Evolutionary conservation across 2,329 filamentous ascomycete genomes (phyloP), one percentile per base, ranked within the genome.

Genomic region (Aspergillus sp.): DNA sequence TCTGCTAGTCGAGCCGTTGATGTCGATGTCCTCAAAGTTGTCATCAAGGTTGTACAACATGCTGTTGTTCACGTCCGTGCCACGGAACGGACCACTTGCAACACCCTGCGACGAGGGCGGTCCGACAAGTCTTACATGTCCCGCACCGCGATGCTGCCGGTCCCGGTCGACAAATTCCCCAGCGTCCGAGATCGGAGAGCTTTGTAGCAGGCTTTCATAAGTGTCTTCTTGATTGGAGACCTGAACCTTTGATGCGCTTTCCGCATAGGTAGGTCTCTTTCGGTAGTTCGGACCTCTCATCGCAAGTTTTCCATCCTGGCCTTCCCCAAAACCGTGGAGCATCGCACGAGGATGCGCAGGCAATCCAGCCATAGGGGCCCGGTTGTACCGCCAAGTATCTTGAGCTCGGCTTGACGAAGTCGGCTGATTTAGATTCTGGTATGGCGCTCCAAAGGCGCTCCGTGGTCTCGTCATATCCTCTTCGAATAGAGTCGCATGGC

Each of bases 401-500:
- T 58, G 44, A 8, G 59, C 49, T 52, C 54, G 52, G 48, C 47
- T 48, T 25, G 57, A 19, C 25, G 49, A 41, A 6, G 39, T 38
- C 13, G 59, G 25, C 27, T 57, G 53, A 44, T 58, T 54, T 42
- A 50, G 57, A 21, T 54, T 27, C 52, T 62, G 30, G 61, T 63
- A 56, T n/a, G 58, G 56, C 3, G 60, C 63, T 30, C 62, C 63
- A 23, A 64, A 59, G 38, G 64, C 55, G 30, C 59, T 63, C 23
- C 59, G 64, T 19, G 62, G 60, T 11, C 61, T 64, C 54, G 68
- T 60, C 32, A 65, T 66, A 47, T 77, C 76, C 41, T 79, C 76
- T 65, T 78, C 76, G 58, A 77, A 76, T 8, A 75, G 60, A 1
- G 75, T 78, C 25, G 65, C 72, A 19, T 67, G 68, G 60, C 76